Base-by-base conservation (phyloP, 208 protist genomes). In the Polymyxa betae region DNA sequence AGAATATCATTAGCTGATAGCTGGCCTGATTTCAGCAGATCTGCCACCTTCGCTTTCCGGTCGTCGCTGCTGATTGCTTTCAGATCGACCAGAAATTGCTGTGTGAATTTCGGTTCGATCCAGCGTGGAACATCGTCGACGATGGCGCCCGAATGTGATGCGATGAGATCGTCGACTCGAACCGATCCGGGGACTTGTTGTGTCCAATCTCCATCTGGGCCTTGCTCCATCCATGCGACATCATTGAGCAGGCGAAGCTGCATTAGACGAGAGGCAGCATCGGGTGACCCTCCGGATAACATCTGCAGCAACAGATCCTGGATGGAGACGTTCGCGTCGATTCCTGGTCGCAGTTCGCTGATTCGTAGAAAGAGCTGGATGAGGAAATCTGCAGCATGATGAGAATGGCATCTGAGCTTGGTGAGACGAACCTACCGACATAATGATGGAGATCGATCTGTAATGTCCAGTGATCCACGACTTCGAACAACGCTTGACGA, bases 401-500 rank as follows among this genome's bases (percentile, higher is more conserved):
- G n/a, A n/a, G n/a, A n/a, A n/a, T n/a, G n/a, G n/a, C n/a, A n/a
- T n/a, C n/a, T n/a, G n/a, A n/a, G n/a, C n/a, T n/a, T n/a, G n/a
- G n/a, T n/a, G n/a, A n/a, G n/a, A n/a, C n/a, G n/a, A n/a, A n/a
- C n/a, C n/a, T n/a, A n/a, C n/a, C 72, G 40, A 82, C 40, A 43
- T 82, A 82, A n/a, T 82, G 16, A n/a, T 35, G 72, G 35, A 82
- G 16, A n/a, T 82, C 72, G 72, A 82, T 43, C 72, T n/a, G 5
- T n/a, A 43, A 20, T n/a, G 72, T 82, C 72, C 72, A 82, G 16
- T 82, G 72, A 43, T 82, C 72, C 16, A 82, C 72, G 40, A 82
- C 40, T n/a, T 82, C 72, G n/a, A 82, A 82, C n/a, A 82, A 16
- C 35, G 72, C n/a, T 43, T 43, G 5, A 5, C 72, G 5, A 35